Base-by-base conservation (phyloP, 108 stramenopile genomes). In the Parmales sp. region DNA sequence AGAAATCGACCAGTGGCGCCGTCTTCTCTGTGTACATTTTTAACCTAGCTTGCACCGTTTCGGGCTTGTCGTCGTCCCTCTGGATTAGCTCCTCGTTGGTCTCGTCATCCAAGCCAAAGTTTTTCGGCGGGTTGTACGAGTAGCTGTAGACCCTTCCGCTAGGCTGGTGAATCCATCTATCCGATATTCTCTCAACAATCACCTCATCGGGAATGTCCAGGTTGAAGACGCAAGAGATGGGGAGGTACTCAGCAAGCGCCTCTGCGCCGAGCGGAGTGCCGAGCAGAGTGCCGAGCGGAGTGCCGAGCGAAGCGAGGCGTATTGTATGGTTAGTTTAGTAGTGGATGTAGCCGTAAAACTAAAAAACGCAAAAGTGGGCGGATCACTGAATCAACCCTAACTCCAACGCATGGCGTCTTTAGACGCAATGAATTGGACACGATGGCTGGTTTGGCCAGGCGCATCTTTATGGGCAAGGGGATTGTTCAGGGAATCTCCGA, bases 31-130 rank as follows among this genome's bases (percentile, higher is more conserved):
- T 88, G 79, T 99, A 99, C 50, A 79, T 82, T 18, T 82, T 79
- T 54, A 99, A 83, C 45, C 98, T 83, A 31, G 77, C 76, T 41
- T 86, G 70, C 9, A 96, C 88, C 39, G 74, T 80, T 66, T 90
- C 95, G 0, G 94, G 92, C 70, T 92, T 90, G 77, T 98, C 97
- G 76, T 98, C 98, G 20, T 92, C 88, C 29, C 98, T 77, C 68
- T 94, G 95, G n/a, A 95, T 84, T 19, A 98, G 78, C 1, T 73
- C 72, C 79, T 97, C 98, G 5, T 94, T 93, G 16, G 98, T 98
- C 36, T 83, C 83, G 70, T 98, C 96, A 65, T 97, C 95, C 48
- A 71, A 36, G 0, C 95, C 92, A 19, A 68, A 46, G 5, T 76
- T 76, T 74, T 94, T 94, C 22, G 98, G 98, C 8, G 98, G 95